A percentile compares a stretch with the other conserved stretches of the same genome.
These are phyloP conservation scores for Ustilago esculenta DNA, from an alignment of 1,284 basidiomycete species.

Conservation along the genomic window DNA sequence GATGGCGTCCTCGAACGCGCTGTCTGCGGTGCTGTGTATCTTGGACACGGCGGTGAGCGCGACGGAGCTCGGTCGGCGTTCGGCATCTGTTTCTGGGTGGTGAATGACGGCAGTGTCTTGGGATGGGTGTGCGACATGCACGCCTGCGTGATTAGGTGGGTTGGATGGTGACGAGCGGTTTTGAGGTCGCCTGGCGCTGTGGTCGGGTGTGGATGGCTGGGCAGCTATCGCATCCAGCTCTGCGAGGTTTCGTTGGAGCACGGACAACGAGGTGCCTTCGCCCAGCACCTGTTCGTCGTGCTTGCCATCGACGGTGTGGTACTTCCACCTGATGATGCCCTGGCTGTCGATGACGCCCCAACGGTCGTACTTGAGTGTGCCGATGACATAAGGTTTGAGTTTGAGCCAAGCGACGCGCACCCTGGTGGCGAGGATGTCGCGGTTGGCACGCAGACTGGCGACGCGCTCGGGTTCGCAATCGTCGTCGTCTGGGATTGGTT, in stretches of 20 bases:
- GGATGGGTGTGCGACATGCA: not conserved
- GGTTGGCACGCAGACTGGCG: slow-evolving; percentile 46
- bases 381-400: slow-evolving; percentile 56
- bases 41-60: slow-evolving; percentile 14
- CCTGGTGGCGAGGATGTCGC: slow-evolving; percentile 60
- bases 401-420: slow-evolving; percentile 59
- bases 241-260: slow-evolving; percentile 43
- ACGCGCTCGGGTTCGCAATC: slow-evolving; percentile 44
- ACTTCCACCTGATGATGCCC: slow-evolving; percentile 53
- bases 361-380: slow-evolving; percentile 52
- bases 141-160: not conserved
- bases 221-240: slow-evolving; percentile 42
- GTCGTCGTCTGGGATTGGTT: slow-evolving; percentile 24
- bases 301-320: slow-evolving; percentile 44
- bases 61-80: slow-evolving; percentile 14
- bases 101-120: not conserved
- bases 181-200: not conserved
- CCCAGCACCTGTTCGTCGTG: slow-evolving; percentile 54
- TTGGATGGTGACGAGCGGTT: slow-evolving; percentile 1
- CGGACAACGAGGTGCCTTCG: slow-evolving; percentile 50
- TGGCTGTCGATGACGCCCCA: slow-evolving; percentile 43
- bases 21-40: slow-evolving; percentile 10
- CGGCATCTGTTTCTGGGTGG: slow-evolving; percentile 4
- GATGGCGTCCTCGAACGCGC: slow-evolving; percentile 32
- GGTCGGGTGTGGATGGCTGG: slow-evolving; percentile 2